Evolutionary conservation across 331 rosid species (phyloP), one percentile per base, ranked within the genome.

Genomic region (Pyracantha coccinea): DNA sequence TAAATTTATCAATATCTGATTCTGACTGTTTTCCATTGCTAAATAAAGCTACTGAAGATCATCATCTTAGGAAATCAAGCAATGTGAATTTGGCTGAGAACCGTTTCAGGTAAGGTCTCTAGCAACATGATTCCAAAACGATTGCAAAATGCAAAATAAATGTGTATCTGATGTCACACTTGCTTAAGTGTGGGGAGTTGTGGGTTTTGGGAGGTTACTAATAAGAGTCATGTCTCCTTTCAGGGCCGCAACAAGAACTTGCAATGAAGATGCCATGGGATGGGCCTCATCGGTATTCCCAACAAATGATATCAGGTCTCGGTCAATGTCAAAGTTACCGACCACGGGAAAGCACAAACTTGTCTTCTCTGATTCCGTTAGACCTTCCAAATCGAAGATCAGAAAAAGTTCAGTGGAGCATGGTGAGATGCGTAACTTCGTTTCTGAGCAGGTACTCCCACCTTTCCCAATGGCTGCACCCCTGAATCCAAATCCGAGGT

Each of bases 241-340:
- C 86, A 95, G 99, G 92, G 85, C 84, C 66, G 90, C 97, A 45
- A 74, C 91, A 65, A 92, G 77, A 79, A 86, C 91, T 80, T 90
- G 99, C 32, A 82, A 53, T 68, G 96, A 95, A 57, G 93, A 83
- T 81, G 72, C 72, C 62, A 74, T 76, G 59, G 93, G 87, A 72
- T 95, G 99, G 98, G 98, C 97, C 29, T 88, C 90, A 8, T 90
- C 96, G 17, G 91, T 85, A 28, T 92, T 92, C 82, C 92, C 89
- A 0, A 82, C 86, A 38, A 87, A 87, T 14, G 99, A 92, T 69
- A 31, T 84, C 66, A 79, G 78, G 83, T 74, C 89, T 76, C 89
- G 92, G 80, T 79, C 91, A 54, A 84, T 88, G 63, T 77, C 86
- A 21, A 90, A 84, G 86, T 44, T 79, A 65, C 93, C 88, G 31